Conservation (phyloP, 148 eudicot species). For the Fallopia convolvulus region DNA sequence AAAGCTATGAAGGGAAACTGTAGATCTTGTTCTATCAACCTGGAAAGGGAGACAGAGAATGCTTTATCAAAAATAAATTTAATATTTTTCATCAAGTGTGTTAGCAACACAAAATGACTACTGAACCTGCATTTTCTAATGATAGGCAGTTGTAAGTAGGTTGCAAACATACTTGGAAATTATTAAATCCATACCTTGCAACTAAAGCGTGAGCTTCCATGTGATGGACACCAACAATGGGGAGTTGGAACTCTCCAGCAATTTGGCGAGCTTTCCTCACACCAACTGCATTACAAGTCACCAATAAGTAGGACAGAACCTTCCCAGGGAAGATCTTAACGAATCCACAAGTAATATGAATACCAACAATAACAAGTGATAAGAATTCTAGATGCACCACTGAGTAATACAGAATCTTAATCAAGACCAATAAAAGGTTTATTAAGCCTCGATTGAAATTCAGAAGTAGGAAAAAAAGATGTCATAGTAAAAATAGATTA, state of each 20-base stretch:
- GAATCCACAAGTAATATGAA: not conserved
- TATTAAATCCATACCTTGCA: slow-evolving; percentile 50
- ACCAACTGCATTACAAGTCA: slow-evolving; percentile 54
- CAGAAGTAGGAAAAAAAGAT: not conserved
- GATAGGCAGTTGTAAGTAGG: not conserved
- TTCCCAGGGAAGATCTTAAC: not conserved
- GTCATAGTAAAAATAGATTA: not conserved
- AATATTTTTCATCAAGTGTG: not conserved
- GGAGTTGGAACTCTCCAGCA: slow-evolving; percentile 64
- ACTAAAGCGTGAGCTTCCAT: slow-evolving; percentile 99
- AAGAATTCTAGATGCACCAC: not conserved
- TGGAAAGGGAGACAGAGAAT: slow-evolving; percentile 15
- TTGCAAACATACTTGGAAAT: not conserved
- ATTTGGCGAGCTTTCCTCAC: slow-evolving; percentile 86
- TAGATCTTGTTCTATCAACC: slow-evolving; percentile 57
- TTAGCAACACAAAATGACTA: not conserved
- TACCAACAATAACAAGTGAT: not conserved
- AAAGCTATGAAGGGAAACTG: slow-evolving; percentile 86
- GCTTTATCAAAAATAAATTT: not conserved
- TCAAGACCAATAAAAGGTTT: not conserved
- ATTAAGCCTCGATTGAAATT: not conserved
- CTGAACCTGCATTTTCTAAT: not conserved
- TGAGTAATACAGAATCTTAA: not conserved
- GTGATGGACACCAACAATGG: slow-evolving; percentile 90
- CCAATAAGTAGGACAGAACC: not conserved